Conservation (phyloP, 1,139 yeast species). For the Taiozyma sp. region DNA sequence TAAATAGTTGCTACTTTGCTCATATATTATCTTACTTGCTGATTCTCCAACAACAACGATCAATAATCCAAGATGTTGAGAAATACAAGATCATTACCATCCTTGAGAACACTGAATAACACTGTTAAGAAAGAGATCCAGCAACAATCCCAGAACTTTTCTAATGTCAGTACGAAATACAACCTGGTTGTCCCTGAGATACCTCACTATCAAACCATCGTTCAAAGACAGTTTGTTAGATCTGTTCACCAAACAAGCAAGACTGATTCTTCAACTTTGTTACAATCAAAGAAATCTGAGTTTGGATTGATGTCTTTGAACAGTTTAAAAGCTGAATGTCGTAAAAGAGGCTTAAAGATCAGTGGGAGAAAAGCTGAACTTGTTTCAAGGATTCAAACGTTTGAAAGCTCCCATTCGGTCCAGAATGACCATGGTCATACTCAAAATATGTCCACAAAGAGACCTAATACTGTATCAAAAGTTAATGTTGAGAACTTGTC, state of each 20-base stretch:
- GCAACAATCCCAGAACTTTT: conserved; percentile 9
- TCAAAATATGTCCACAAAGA: conserved; percentile 12
- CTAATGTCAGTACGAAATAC: conserved; percentile 12
- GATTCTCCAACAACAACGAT: background rate
- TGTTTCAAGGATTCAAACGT: conserved; percentile 39
- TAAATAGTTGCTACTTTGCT: background rate
- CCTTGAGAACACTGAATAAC: conserved; percentile 19
- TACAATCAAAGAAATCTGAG: conserved; percentile 28
- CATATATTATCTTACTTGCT: background rate
- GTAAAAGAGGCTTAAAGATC: conserved; percentile 48
- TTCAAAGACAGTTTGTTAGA: conserved; percentile 23
- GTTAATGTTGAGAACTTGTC: background rate
- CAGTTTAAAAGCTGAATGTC: conserved; percentile 49
- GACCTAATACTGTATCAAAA: conserved; percentile 2
- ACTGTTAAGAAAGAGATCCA: conserved; percentile 10
- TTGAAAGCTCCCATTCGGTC: conserved; percentile 26
- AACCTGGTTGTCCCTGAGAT: conserved; percentile 18
- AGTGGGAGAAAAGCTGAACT: conserved; percentile 53
- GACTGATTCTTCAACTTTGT: conserved; percentile 32
- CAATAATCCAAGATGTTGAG: conserved; percentile 20
- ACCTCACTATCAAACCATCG: conserved; percentile 13
- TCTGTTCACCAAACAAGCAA: conserved; percentile 36
- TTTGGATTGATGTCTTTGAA: conserved; percentile 38
- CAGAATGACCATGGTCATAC: conserved; percentile 6
- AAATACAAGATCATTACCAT: conserved; percentile 33